These are phyloP conservation scores for Porcisia deanei DNA, from an alignment of 208 protist genomes.

Conservation along the genomic window DNA sequence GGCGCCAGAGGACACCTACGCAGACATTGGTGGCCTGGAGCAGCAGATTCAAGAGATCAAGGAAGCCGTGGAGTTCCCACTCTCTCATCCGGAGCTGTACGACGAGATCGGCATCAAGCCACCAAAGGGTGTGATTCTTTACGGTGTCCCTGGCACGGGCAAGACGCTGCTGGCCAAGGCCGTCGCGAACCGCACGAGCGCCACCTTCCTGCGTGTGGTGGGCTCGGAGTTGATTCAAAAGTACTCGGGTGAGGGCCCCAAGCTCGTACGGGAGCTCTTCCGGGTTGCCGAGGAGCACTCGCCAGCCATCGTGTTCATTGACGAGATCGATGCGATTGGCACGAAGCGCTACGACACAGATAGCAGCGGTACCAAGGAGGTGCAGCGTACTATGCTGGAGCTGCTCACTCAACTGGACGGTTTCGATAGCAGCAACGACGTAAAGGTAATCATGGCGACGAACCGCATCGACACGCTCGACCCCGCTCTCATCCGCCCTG, in stretches of 20 bases:
- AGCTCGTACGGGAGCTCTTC: slow-evolving; percentile 99
- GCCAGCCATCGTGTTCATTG: slow-evolving; percentile 99
- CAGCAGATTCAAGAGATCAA: slow-evolving; percentile 99
- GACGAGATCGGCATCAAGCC: slow-evolving; percentile 99
- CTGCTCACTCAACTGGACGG: slow-evolving; percentile 99
- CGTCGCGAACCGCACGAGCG: slow-evolving; percentile 99
- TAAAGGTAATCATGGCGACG: slow-evolving; percentile 99
- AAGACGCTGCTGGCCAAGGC: slow-evolving; percentile 99
- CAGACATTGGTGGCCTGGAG: slow-evolving; percentile 99
- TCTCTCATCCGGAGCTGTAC: slow-evolving; percentile 99
- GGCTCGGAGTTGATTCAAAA: slow-evolving; percentile 99
- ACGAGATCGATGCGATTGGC: slow-evolving; percentile 99
- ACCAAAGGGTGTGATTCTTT: slow-evolving; percentile 99
- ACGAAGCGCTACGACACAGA: slow-evolving; percentile 99
- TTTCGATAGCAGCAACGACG: slow-evolving; percentile 99
- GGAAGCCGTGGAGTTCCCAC: slow-evolving; percentile 99
- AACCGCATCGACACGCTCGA: slow-evolving; percentile 99
- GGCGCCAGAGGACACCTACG: slow-evolving; percentile 99
- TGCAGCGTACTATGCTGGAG: slow-evolving; percentile 99
- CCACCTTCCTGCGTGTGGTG: slow-evolving; percentile 99
- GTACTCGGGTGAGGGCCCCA: slow-evolving; percentile 99
- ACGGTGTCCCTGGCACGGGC: slow-evolving; percentile 98
- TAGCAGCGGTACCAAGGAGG: slow-evolving; percentile 98
- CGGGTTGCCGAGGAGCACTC: slow-evolving; percentile 98
- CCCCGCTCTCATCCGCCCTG: slow-evolving; percentile 99